Evolutionary conservation across 148 eudicot genomes (phyloP).

Genomic region (Rhododendron mucronatum): DNA sequence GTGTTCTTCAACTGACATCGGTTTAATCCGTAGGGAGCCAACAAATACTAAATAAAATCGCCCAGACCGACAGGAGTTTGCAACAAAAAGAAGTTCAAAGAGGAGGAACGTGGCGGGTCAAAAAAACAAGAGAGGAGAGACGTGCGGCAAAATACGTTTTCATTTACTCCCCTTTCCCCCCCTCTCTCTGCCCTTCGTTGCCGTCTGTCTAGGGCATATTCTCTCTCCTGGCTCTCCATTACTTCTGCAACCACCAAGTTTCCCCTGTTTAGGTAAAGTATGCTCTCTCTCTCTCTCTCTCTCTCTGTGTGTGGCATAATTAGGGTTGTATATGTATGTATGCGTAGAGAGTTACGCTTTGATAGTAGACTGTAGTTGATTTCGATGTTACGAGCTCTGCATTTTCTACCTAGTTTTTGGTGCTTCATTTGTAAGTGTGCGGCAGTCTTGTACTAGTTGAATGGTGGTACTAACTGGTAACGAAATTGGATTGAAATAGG

Average conservation of each 20-base stretch:
- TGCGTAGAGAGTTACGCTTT: not conserved
- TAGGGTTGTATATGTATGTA: not conserved
- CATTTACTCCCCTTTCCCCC: not conserved
- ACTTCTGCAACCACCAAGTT: not conserved
- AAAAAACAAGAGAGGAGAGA: too few relatives aligned
- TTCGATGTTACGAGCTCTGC: not conserved
- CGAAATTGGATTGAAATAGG: not conserved
- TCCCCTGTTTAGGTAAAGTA: not conserved
- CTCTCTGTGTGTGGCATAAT: not conserved
- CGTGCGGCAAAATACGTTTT: too few relatives aligned
- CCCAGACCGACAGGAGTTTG: too few relatives aligned
- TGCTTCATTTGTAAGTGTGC: not conserved
- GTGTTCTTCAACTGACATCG: too few relatives aligned
- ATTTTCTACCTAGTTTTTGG: not conserved
- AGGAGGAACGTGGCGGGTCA: too few relatives aligned
- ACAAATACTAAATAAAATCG: too few relatives aligned
- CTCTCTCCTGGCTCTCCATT: not conserved
- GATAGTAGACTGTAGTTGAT: not conserved
- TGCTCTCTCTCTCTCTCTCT: conserved; percentile 1
- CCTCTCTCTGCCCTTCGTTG: not conserved
- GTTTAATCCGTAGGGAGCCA: too few relatives aligned
- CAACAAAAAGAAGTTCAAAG: too few relatives aligned
- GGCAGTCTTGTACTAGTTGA: not conserved
- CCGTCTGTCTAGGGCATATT: not conserved
- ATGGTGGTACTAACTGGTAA: not conserved